Percentiles rank a stretch among this genome's conserved stretches.
Evolutionary conservation across 192 early-diverging fungal species (phyloP).

Genomic region (Lunasporangiospora selenospora): DNA sequence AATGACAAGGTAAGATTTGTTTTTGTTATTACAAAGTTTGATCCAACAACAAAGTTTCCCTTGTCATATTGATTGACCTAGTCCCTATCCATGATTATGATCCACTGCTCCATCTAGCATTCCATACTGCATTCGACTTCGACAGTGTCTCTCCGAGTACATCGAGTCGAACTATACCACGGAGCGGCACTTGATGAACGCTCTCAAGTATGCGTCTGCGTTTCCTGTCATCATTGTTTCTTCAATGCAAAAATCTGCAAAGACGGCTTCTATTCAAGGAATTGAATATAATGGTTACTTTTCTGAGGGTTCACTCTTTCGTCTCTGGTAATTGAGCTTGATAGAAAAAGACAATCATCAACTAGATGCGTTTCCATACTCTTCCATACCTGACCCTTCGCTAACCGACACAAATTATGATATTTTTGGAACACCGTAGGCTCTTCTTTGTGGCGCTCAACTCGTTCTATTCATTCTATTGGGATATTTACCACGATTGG

Average conservation of each 20-base stretch:
- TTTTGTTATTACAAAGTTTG: neutral
- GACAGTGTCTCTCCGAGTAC: constrained; percentile 83
- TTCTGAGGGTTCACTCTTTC: constrained; percentile 39
- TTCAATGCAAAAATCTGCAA: constrained; percentile 54
- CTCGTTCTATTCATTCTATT: constrained; percentile 93
- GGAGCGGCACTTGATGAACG: constrained; percentile 87
- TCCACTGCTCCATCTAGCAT: no score
- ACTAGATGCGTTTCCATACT: no score
- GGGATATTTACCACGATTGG: constrained; percentile 97
- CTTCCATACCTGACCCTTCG: neutral
- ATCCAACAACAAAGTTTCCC: no score
- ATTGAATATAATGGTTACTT: constrained; percentile 21
- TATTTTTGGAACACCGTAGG: constrained; percentile 45
- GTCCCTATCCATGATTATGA: no score
- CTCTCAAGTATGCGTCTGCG: constrained; percentile 89
- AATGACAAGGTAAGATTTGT: constrained; percentile 67
- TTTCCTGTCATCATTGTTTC: constrained; percentile 76
- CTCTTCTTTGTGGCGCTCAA: constrained; percentile 76
- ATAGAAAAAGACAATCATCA: no score
- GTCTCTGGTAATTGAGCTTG: constrained; percentile 30
- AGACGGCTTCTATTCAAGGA: constrained; percentile 29
- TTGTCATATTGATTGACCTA: no score
- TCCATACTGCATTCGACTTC: constrained; percentile 79
- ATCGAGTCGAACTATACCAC: constrained; percentile 55
- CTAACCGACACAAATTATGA: neutral